Conservation (phyloP, 257 asterid genomes). For the Solanum sparsipilum region DNA sequence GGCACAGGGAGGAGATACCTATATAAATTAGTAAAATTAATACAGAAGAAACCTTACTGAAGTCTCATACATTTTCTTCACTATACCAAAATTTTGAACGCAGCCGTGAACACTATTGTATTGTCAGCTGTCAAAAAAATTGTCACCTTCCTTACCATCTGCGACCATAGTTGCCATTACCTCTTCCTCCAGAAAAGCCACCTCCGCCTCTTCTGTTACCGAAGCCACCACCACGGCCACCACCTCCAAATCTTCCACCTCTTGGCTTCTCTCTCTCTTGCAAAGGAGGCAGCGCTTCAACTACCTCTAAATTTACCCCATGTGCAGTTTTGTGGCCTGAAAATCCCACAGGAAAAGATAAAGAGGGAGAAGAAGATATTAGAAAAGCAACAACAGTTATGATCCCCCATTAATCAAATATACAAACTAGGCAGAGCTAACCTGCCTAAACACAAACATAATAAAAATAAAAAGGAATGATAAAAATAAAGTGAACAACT, state of each 20-base stretch:
- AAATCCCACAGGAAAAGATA: neutral
- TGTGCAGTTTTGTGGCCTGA: conserved; percentile 55
- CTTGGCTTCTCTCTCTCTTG: conserved; percentile 59
- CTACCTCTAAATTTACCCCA: conserved; percentile 57
- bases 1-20: neutral
- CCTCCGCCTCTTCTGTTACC: conserved; percentile 26
- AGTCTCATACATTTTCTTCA: neutral
- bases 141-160: conserved; percentile 35
- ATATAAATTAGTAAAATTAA: neutral
- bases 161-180: conserved; percentile 23
- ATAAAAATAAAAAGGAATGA: neutral
- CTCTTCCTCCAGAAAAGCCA: conserved; percentile 9
- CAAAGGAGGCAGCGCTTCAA: conserved; percentile 49
- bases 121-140: neutral
- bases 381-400: neutral
- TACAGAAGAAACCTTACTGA: neutral
- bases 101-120: neutral
- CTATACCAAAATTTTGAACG: neutral
- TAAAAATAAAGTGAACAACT: neutral
- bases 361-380: neutral
- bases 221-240: conserved; percentile 51
- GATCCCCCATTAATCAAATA: neutral
- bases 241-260: conserved; percentile 39
- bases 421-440: neutral
- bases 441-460: neutral